phyloP scores from a whole-genome alignment of 495 filamentous ascomycete genomes.

The Ascobolus immersus region DNA sequence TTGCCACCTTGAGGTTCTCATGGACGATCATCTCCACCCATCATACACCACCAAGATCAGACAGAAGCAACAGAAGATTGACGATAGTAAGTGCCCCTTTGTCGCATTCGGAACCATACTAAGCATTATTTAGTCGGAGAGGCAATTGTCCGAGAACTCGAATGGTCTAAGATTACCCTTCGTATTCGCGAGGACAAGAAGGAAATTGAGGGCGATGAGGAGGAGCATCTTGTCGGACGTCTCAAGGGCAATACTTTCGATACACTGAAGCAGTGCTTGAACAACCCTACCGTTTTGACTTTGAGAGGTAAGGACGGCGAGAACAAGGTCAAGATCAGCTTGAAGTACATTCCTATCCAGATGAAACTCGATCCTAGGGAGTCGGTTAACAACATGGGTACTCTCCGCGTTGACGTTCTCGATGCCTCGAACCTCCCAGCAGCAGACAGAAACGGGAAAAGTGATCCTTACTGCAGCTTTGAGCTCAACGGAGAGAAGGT shows the following conservation, averaged over 20 bases:
- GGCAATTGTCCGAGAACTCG: slow-evolving; percentile 84
- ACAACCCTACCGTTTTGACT: slow-evolving; percentile 61
- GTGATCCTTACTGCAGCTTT: slow-evolving; percentile 92
- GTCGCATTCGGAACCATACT: not conserved
- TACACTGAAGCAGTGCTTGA: slow-evolving; percentile 69
- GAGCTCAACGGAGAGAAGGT: slow-evolving; percentile 61
- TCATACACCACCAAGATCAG: slow-evolving; percentile 52
- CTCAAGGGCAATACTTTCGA: slow-evolving; percentile 63
- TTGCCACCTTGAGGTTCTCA: slow-evolving; percentile 61
- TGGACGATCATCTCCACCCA: slow-evolving; percentile 87
- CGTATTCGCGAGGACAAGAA: slow-evolving; percentile 52
- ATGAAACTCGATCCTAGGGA: slow-evolving; percentile 88
- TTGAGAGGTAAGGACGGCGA: slow-evolving; percentile 52
- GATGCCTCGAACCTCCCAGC: slow-evolving; percentile 70
- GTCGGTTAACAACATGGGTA: slow-evolving; percentile 96
- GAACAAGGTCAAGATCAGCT: slow-evolving; percentile 63
- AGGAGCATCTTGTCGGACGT: slow-evolving; percentile 52
- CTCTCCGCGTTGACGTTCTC: slow-evolving; percentile 67
- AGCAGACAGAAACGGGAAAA: slow-evolving; percentile 85
- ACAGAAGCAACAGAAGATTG: slow-evolving; percentile 37
- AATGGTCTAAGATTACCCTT: slow-evolving; percentile 78
- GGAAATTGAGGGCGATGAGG: slow-evolving; percentile 40
- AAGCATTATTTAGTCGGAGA: slow-evolving; percentile 36
- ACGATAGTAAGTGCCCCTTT: slow-evolving; percentile 36
- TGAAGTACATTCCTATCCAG: slow-evolving; percentile 77